Evolutionary conservation across 1,284 basidiomycete genomes (phyloP).

Genomic region (Trichosporon asahii): DNA sequence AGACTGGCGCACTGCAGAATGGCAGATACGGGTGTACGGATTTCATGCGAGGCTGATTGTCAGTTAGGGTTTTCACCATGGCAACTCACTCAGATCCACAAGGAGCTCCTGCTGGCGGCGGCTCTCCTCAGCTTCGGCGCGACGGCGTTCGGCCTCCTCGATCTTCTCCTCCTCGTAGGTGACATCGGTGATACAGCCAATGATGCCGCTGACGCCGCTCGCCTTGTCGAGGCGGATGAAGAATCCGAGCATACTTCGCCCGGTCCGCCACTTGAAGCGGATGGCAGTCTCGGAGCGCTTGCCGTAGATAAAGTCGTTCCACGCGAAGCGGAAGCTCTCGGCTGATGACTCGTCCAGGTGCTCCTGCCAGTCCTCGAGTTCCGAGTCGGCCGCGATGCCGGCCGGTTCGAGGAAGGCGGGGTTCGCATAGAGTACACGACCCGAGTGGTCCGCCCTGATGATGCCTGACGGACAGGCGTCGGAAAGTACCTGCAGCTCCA

Average conservation of each 20-base stretch:
- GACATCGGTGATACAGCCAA: constrained; percentile 44
- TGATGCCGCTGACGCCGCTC: constrained; percentile 30
- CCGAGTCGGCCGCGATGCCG: constrained; percentile 13
- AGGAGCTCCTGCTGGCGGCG: constrained; percentile 46
- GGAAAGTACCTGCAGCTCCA: constrained; percentile 44
- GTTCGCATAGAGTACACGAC: constrained; percentile 35
- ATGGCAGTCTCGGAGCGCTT: constrained; percentile 26
- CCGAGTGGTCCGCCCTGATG: constrained; percentile 32
- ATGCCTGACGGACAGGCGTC: constrained; percentile 47
- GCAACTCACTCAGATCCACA: constrained; percentile 39
- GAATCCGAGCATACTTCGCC: constrained; percentile 31
- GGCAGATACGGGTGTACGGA: constrained; percentile 47
- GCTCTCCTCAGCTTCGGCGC: constrained; percentile 42
- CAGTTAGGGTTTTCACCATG: background rate
- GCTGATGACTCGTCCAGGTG: constrained; percentile 6
- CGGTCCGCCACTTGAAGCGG: constrained; percentile 42
- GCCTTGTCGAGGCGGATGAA: constrained; percentile 43
- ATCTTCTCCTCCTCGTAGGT: constrained; percentile 43
- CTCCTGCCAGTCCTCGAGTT: background rate
- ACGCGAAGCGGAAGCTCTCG: background rate
- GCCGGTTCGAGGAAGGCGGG: constrained; percentile 28
- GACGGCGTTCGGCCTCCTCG: constrained; percentile 38
- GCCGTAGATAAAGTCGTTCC: constrained; percentile 3
- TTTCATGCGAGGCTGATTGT: constrained; percentile 42
- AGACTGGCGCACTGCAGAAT: constrained; percentile 50